phyloP scores from a whole-genome alignment of 306 rosid species.

The Vigna angularis region DNA sequence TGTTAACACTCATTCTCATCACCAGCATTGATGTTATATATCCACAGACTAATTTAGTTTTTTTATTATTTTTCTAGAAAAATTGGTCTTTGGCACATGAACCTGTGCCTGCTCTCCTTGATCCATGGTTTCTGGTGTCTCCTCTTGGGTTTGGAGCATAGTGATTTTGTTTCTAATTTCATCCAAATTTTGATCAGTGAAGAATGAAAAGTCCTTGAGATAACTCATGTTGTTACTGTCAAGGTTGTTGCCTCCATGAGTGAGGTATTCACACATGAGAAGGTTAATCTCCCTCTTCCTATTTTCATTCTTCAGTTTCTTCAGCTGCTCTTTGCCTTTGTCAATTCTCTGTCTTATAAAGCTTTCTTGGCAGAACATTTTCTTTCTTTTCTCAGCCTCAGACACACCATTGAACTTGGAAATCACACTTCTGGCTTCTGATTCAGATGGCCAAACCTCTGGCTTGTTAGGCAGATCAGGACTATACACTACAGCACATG shows the following conservation, averaged over 20 bases:
- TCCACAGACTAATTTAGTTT: neutral
- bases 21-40: neutral
- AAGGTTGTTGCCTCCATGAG: neutral
- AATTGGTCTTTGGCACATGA: neutral
- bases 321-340: constrained; percentile 26
- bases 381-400: constrained; percentile 20
- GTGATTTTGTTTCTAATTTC: neutral
- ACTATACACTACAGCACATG: constrained; percentile 41
- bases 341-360: constrained; percentile 26
- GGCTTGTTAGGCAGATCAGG: constrained; percentile 24
- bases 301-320: constrained; percentile 25
- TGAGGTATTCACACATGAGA: constrained; percentile 18
- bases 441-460: constrained; percentile 47
- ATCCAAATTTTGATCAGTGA: constrained; percentile 30
- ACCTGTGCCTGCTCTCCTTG: neutral
- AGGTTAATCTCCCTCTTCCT: constrained; percentile 18
- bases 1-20: neutral
- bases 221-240: neutral
- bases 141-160: neutral
- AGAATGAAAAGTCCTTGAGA: constrained; percentile 17
- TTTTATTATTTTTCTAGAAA: neutral
- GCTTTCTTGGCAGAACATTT: constrained; percentile 43
- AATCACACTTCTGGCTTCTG: neutral
- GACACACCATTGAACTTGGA: neutral
- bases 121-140: neutral